Base-by-base conservation (phyloP, 2,329 filamentous ascomycete genomes). In the Pochonia chlamydosporia region DNA sequence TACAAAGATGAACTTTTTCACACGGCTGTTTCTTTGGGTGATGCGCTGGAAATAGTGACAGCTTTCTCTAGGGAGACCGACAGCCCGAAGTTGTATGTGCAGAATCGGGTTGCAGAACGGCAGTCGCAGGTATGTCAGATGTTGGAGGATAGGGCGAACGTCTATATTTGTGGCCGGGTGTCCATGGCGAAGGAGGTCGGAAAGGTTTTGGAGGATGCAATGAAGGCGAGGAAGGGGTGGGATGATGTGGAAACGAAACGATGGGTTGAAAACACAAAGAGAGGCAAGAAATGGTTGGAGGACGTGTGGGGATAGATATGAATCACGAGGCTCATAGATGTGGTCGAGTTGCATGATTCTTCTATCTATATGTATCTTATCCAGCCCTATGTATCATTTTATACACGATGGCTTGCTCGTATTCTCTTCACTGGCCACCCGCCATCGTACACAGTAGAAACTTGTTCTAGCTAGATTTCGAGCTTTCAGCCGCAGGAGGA, bases 301-400 rank as follows among this genome's bases (percentile, higher is more conserved):
- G 74, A 78, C 65, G 73, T 78, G 37, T 78, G 74, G 74, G 70
- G 70, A 20, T 73, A 31, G 28, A 31, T n/a, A n/a, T n/a, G n/a
- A n/a, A n/a, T n/a, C n/a, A n/a, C n/a, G n/a, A n/a, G n/a, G n/a
- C n/a, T n/a, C n/a, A n/a, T n/a, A n/a, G n/a, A n/a, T n/a, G n/a
- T n/a, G n/a, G n/a, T n/a, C n/a, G n/a, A n/a, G n/a, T n/a, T n/a
- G n/a, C n/a, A n/a, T n/a, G n/a, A n/a, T n/a, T n/a, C n/a, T n/a
- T n/a, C n/a, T n/a, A n/a, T n/a, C n/a, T n/a, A n/a, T n/a, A n/a
- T n/a, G n/a, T n/a, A n/a, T n/a, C n/a, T n/a, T n/a, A n/a, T n/a
- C n/a, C n/a, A n/a, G n/a, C n/a, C n/a, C n/a, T n/a, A n/a, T n/a
- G n/a, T n/a, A n/a, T n/a, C n/a, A n/a, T n/a, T n/a, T n/a, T n/a